Percentiles rank a stretch among this genome's conserved stretches.
phyloP scores from a whole-genome alignment of 2,329 filamentous ascomycete species.

The Monosporascus sp. region DNA sequence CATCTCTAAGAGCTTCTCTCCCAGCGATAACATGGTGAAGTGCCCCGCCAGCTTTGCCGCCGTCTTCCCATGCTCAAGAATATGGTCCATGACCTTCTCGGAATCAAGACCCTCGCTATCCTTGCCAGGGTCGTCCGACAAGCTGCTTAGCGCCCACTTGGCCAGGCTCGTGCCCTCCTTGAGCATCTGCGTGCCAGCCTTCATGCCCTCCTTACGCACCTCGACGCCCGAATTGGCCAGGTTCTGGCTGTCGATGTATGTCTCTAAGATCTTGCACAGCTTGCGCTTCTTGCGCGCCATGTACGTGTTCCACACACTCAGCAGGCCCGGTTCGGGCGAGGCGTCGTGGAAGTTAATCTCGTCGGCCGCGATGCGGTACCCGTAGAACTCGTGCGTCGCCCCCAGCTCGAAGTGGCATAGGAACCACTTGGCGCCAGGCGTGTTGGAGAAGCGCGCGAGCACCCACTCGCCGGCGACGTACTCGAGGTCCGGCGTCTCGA shows the following conservation, averaged over 20 bases:
- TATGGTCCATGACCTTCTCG: constrained; percentile 8
- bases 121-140: no score
- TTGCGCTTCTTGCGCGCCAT: constrained; percentile 25
- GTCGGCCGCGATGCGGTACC: constrained; percentile 22
- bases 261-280: constrained; percentile 21
- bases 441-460: constrained; percentile 26
- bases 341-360: constrained; percentile 29
- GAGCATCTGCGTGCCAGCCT: background rate
- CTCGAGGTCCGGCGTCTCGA: constrained; percentile 22
- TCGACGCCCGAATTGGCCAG: constrained; percentile 10
- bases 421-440: constrained; percentile 27
- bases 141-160: no score
- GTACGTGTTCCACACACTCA: constrained; percentile 22
- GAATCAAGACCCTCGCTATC: constrained; percentile 1
- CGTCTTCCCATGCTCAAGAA: constrained; percentile 12
- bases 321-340: constrained; percentile 22
- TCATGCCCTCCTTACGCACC: constrained; percentile 1
- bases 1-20: constrained; percentile 22
- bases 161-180: no score
- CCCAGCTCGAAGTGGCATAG: constrained; percentile 28
- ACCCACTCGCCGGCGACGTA: constrained; percentile 29
- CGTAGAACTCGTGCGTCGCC: constrained; percentile 22
- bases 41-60: constrained; percentile 12
- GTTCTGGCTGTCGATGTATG: constrained; percentile 17
- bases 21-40: constrained; percentile 6